These are phyloP conservation scores for Lactarius akahatsu DNA, from an alignment of 768 basidiomycete species.

Conservation along the genomic window DNA sequence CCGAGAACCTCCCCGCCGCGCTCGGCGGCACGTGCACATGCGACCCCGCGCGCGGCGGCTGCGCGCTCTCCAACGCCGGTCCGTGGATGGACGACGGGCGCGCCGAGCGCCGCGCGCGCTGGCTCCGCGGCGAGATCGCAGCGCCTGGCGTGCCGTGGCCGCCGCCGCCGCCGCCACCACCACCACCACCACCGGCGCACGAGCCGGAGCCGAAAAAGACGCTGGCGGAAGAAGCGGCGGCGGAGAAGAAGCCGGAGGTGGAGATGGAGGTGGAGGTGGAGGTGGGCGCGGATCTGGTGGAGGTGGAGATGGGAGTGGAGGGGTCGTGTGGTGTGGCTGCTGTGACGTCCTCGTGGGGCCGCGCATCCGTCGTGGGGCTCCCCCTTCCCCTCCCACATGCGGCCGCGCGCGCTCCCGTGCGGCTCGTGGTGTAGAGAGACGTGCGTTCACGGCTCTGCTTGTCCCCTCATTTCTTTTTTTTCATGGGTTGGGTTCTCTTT, in stretches of 20 bases:
- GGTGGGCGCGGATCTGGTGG: too few species aligned
- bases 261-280: neutral
- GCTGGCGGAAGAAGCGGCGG: neutral
- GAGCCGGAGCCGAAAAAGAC: neutral
- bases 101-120: slow-evolving; percentile 32
- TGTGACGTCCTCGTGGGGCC: slow-evolving; percentile 1
- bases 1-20: slow-evolving; percentile 56
- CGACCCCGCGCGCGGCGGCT: slow-evolving; percentile 49
- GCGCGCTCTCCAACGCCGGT: slow-evolving; percentile 60
- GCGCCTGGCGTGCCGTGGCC: slow-evolving; percentile 22
- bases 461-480: neutral
- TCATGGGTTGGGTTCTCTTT: neutral
- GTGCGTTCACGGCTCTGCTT: neutral
- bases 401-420: slow-evolving; percentile 9
- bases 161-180: neutral
- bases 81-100: slow-evolving; percentile 69
- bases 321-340: neutral
- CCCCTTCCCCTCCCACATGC: slow-evolving; percentile 11
- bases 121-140: slow-evolving; percentile 34
- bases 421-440: slow-evolving; percentile 6
- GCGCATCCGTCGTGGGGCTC: slow-evolving; percentile 18
- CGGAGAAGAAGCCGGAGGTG: neutral
- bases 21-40: slow-evolving; percentile 72
- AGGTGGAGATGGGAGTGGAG: neutral
- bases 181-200: neutral